Percentiles rank a stretch among this genome's conserved stretches.
phyloP scores from a whole-genome alignment of 768 basidiomycete genomes.

The Neoboletus magnificus region DNA sequence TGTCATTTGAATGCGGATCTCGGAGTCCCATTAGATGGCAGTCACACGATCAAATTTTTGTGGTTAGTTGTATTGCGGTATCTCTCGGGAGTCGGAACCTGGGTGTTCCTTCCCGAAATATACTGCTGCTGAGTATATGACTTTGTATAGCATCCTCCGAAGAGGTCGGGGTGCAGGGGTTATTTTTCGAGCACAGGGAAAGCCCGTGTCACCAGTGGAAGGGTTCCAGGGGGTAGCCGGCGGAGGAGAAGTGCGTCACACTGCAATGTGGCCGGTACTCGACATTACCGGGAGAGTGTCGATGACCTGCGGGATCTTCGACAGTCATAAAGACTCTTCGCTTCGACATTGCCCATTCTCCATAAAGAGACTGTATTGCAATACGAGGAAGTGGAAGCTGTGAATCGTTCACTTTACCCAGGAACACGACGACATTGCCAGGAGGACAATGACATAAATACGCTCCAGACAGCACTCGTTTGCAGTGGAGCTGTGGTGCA shows the following conservation, averaged over 20 bases:
- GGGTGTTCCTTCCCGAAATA: not conserved
- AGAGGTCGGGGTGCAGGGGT: not conserved
- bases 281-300: conserved; percentile 4
- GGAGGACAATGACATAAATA: not conserved
- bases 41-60: not conserved
- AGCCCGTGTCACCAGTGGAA: not conserved
- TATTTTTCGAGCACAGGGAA: not conserved
- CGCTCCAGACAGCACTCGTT: not conserved
- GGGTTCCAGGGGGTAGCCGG: not conserved
- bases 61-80: not conserved
- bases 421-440: conserved; percentile 3
- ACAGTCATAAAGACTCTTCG: not conserved
- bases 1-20: not conserved
- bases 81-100: not conserved
- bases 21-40: not conserved
- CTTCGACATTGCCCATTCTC: conserved; percentile 4
- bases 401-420: conserved; percentile 1
- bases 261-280: not conserved
- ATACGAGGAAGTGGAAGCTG: not conserved
- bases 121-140: not conserved
- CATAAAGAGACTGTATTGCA: not conserved
- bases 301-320: not conserved
- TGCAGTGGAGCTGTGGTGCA: not conserved
- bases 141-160: not conserved
- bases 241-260: not conserved